Conservation (phyloP, 441 rosid species). For the Populus hybrid region DNA sequence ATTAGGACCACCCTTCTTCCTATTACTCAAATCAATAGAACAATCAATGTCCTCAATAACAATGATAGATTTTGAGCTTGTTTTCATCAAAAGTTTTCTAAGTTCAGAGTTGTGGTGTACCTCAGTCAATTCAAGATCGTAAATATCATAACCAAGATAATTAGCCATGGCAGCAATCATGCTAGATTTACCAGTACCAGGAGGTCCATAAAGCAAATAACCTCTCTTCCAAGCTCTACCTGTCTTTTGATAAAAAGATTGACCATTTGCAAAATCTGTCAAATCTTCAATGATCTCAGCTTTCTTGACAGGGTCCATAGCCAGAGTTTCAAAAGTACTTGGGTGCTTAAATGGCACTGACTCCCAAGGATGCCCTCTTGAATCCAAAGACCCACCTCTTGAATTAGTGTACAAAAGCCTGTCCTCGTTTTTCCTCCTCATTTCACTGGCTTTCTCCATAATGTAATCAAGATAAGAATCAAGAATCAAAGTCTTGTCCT, state of each 20-base stretch:
- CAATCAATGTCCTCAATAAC: conserved; percentile 96
- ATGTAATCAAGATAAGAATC: conserved; percentile 72
- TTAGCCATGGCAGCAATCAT: conserved; percentile 93
- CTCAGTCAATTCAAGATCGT: conserved; percentile 73
- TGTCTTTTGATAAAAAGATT: conserved; percentile 61
- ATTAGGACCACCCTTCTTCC: conserved; percentile 28
- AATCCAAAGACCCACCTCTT: conserved; percentile 75
- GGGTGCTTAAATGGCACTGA: conserved; percentile 93
- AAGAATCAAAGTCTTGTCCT: conserved; percentile 54
- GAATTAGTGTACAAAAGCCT: conserved; percentile 76
- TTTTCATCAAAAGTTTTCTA: conserved; percentile 68
- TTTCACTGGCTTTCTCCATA: conserved; percentile 63
- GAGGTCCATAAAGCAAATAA: conserved; percentile 72
- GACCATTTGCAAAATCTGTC: conserved; percentile 49
- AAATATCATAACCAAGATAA: conserved; percentile 62
- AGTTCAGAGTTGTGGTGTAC: conserved; percentile 74
- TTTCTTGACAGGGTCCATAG: conserved; percentile 70
- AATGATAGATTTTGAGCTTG: conserved; percentile 76
- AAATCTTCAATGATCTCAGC: conserved; percentile 57
- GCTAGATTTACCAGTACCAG: conserved; percentile 82
- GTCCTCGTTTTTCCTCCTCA: conserved; percentile 64
- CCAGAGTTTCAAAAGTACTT: conserved; percentile 81
- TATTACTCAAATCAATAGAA: conserved; percentile 56
- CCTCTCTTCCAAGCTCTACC: conserved; percentile 89
- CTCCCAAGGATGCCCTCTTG: conserved; percentile 92